Base-by-base conservation (phyloP, 2,329 filamentous ascomycete species). In the Exophiala alcalophila region DNA sequence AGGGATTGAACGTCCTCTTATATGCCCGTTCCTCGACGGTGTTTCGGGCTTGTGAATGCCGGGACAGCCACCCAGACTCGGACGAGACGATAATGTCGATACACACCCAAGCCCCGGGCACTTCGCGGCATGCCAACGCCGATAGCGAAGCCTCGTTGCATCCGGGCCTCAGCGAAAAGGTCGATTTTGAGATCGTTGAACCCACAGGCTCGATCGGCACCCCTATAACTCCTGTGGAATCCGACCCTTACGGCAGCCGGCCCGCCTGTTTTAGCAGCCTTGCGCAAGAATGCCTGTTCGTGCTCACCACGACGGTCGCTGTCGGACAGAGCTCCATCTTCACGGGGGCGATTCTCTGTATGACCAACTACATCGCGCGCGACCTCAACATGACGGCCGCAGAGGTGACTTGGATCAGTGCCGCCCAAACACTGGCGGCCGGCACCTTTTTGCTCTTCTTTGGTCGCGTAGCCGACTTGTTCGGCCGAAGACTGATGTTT, bases 391-490 rank as follows among this genome's bases (percentile, higher is more conserved):
- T 85, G 80, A 77, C 73, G 2, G 77, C 76, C 32, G 76, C 79
- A 1, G 72, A 86, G 55, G 76, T 85, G 16, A 81, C 80, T 1
- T 85, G 81, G 81, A 79, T 84, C 47, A 72, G 71, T 32, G 80
- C 80, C 5, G 73, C 80, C n/a, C 70, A 76, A 26, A 76, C 76
- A 10, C 68, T 86, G 11, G 76, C 76, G 1, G 77, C 77, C 24
- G 81, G 81, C 5, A 73, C 81, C 0, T 78, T 85, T 53, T 71
- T 86, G 49, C 70, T 86, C 6, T 76, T 80, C 53, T 81, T 85
- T 46, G 81, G 80, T 26, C 77, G 77, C 52, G 64, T 83, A 5
- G 79, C 81, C 2, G 81, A 85, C 57, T 66, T 83, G 30, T 78
- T 84, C 33, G 81, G 80, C n/a, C 72, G 80, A 23, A 80, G 78